phyloP scores from a whole-genome alignment of 1,284 basidiomycete genomes.

The Pseudozyma tsukubaensis region DNA sequence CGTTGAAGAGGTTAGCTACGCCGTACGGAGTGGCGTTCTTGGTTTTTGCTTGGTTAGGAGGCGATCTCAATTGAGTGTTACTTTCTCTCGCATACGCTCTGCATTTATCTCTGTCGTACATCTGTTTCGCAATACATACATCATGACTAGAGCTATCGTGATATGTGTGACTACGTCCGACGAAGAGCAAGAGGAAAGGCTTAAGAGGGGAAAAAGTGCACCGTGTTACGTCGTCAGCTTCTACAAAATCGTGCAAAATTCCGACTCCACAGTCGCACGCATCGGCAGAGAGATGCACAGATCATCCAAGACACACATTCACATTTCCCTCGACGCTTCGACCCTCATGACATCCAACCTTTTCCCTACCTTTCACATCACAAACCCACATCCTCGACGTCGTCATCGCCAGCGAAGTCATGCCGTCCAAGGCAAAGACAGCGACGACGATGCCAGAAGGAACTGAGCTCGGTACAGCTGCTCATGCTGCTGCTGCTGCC shows the following conservation, averaged over 20 bases:
- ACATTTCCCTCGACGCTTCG: not conserved
- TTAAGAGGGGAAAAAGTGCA: not conserved
- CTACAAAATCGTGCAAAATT: not conserved
- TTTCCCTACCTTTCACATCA: not conserved
- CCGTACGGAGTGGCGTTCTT: constrained; percentile 67
- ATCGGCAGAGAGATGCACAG: constrained; percentile 18
- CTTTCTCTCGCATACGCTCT: not conserved
- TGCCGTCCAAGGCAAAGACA: constrained; percentile 20
- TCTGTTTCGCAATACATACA: not conserved
- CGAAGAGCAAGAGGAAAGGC: too few relatives aligned
- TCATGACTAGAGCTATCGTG: too few relatives aligned
- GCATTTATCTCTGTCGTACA: not conserved
- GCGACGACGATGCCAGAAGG: constrained; percentile 8
- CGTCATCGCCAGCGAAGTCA: constrained; percentile 1
- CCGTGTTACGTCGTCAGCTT: not conserved
- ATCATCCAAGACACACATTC: constrained; percentile 8
- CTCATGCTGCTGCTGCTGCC: constrained; percentile 34
- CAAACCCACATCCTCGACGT: not conserved
- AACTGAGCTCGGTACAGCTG: constrained; percentile 38
- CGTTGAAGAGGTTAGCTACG: constrained; percentile 52
- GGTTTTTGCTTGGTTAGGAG: constrained; percentile 66
- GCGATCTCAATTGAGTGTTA: constrained; percentile 49
- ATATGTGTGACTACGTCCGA: too few relatives aligned
- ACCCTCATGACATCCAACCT: constrained; percentile 24
- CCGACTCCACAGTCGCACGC: constrained; percentile 10